Percentiles rank a stretch among this genome's conserved stretches.
Conservation (phyloP, 2,329 filamentous ascomycete genomes). For the Coleophoma eucalyptorum region DNA sequence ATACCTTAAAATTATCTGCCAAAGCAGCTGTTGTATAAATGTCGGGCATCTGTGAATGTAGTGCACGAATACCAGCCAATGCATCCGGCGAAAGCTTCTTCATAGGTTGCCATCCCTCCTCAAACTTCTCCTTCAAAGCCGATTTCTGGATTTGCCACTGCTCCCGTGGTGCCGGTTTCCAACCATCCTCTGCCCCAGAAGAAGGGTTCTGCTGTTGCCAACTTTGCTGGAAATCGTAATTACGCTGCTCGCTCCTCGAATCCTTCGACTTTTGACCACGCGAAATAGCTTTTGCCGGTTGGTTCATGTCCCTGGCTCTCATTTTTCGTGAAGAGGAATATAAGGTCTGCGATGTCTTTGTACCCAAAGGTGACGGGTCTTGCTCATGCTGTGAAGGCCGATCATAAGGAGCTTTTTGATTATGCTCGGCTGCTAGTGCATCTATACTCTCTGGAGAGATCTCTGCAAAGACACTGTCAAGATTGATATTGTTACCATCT, state of each 20-base stretch:
- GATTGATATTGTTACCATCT: slow-evolving; percentile 11
- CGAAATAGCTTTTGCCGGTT: neutral
- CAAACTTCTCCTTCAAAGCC: slow-evolving; percentile 74
- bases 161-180: slow-evolving; percentile 32
- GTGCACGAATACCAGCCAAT: slow-evolving; percentile 79
- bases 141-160: slow-evolving; percentile 74
- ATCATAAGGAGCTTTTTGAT: too few species aligned
- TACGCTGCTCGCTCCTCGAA: neutral
- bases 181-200: slow-evolving; percentile 8
- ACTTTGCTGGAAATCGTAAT: neutral
- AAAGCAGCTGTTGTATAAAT: slow-evolving; percentile 72
- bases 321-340: neutral
- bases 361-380: neutral
- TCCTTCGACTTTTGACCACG: neutral
- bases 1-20: slow-evolving; percentile 78
- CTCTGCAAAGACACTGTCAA: slow-evolving; percentile 26
- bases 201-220: neutral
- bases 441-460: slow-evolving; percentile 32
- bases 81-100: slow-evolving; percentile 92
- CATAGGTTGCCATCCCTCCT: slow-evolving; percentile 73
- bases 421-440: slow-evolving; percentile 17
- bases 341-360: neutral
- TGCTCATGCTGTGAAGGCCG: neutral
- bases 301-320: neutral
- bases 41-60: slow-evolving; percentile 74